phyloP scores from a whole-genome alignment of 2,329 filamentous ascomycete genomes.

The Phoma herbarum region DNA sequence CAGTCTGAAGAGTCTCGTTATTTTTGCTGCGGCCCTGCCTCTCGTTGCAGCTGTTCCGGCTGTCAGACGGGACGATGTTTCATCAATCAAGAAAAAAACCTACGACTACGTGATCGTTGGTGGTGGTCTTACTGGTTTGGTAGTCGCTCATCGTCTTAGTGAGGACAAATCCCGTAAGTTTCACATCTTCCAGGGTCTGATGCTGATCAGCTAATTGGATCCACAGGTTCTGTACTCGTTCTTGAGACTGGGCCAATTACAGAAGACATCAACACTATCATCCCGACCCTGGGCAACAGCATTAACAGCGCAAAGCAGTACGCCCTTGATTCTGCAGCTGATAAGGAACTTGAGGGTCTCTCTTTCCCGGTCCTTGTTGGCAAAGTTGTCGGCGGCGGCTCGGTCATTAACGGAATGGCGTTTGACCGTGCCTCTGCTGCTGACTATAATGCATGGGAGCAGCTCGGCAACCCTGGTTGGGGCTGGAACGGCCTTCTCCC shows the following conservation, averaged over 20 bases:
- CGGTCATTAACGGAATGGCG: slow-evolving; percentile 31
- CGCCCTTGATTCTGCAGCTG: slow-evolving; percentile 26
- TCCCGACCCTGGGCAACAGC: slow-evolving; percentile 22
- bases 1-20: slow-evolving; percentile 11
- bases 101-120: slow-evolving; percentile 40
- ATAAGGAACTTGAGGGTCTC: slow-evolving; percentile 30
- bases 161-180: slow-evolving; percentile 25
- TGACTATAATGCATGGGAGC: slow-evolving; percentile 62
- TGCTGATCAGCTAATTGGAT: slow-evolving; percentile 1
- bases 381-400: slow-evolving; percentile 45
- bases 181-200: neutral
- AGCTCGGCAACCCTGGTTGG: slow-evolving; percentile 64
- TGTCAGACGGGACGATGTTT: neutral
- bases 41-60: slow-evolving; percentile 5
- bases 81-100: slow-evolving; percentile 7
- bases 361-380: slow-evolving; percentile 26
- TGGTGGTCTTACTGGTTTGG: slow-evolving; percentile 32
- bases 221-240: slow-evolving; percentile 28
- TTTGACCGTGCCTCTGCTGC: slow-evolving; percentile 43
- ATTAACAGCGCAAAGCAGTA: slow-evolving; percentile 26
- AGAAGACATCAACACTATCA: slow-evolving; percentile 22
- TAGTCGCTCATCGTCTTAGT: slow-evolving; percentile 32
- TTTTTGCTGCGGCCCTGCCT: slow-evolving; percentile 6
- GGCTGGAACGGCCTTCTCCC: slow-evolving; percentile 58
- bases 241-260: slow-evolving; percentile 30